phyloP scores from a whole-genome alignment of 352 stramenopile genomes.

The Pythium dissimile region DNA sequence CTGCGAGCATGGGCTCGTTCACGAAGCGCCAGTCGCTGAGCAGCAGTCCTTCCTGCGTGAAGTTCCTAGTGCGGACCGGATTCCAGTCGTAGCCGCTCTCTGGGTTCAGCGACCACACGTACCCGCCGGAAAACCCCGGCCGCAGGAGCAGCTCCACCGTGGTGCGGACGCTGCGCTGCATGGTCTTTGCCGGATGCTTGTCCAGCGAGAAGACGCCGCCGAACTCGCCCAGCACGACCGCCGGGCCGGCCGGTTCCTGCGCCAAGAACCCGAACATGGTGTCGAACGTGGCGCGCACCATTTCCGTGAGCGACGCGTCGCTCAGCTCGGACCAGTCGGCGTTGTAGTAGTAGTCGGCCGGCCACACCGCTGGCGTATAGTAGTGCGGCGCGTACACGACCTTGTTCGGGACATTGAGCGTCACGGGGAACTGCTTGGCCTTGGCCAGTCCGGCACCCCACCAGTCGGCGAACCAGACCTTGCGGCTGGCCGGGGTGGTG shows the following conservation, averaged over 20 bases:
- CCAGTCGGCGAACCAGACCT: slow-evolving; percentile 59
- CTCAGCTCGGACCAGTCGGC: slow-evolving; percentile 43
- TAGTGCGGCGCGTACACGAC: slow-evolving; percentile 77
- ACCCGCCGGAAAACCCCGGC: slow-evolving; percentile 45
- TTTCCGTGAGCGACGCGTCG: slow-evolving; percentile 10
- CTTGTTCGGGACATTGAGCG: slow-evolving; percentile 49
- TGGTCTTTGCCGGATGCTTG: slow-evolving; percentile 46
- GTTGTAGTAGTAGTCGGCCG: slow-evolving; percentile 51
- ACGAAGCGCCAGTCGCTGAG: slow-evolving; percentile 45
- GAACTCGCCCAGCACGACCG: slow-evolving; percentile 62
- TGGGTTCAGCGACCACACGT: slow-evolving; percentile 69
- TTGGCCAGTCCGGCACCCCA: slow-evolving; percentile 48
- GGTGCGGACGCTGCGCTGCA: slow-evolving; percentile 39
- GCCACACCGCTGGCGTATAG: slow-evolving; percentile 58
- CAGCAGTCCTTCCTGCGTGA: slow-evolving; percentile 47
- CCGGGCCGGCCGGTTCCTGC: slow-evolving; percentile 25
- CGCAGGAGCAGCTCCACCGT: slow-evolving; percentile 49
- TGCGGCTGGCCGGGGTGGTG: slow-evolving; percentile 31
- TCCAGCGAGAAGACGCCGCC: slow-evolving; percentile 57
- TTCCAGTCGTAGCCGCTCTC: slow-evolving; percentile 66
- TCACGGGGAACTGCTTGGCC: slow-evolving; percentile 35
- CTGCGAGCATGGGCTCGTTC: slow-evolving; percentile 47
- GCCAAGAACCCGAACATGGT: slow-evolving; percentile 25
- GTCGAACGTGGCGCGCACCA: slow-evolving; percentile 16
- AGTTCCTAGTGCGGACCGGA: slow-evolving; percentile 23